Evolutionary conservation across 225 moss, liverwort and hornwort species (phyloP).

Genomic region (Polytrichum commune): DNA sequence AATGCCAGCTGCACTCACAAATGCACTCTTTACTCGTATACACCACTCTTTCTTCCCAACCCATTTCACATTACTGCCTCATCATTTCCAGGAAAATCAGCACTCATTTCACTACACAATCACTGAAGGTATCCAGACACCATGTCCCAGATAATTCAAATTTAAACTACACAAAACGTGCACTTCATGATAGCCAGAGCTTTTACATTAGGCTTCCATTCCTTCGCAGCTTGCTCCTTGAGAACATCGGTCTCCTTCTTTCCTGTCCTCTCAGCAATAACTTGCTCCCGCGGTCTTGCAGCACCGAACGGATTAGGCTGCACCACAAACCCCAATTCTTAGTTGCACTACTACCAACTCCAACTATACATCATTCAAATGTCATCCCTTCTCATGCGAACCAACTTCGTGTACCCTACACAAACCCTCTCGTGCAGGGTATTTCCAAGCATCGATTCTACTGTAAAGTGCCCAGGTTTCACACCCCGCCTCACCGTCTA

Average conservation of each 20-base stretch:
- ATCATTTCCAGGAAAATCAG: too few relatives aligned
- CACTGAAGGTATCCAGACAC: too few relatives aligned
- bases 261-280: constrained; percentile 94
- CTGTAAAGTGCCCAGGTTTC: neutral
- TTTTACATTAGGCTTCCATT: constrained; percentile 97
- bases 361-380: neutral
- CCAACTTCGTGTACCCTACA: neutral
- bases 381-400: neutral
- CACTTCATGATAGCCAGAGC: too few relatives aligned
- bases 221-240: constrained; percentile 89
- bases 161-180: too few relatives aligned
- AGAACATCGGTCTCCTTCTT: constrained; percentile 94
- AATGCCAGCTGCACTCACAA: too few relatives aligned
- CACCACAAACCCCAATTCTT: constrained; percentile 2
- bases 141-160: too few relatives aligned
- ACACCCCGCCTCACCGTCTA: neutral
- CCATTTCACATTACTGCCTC: too few relatives aligned
- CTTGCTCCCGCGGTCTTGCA: constrained; percentile 98
- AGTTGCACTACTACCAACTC: neutral
- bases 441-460: too few relatives aligned
- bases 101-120: too few relatives aligned
- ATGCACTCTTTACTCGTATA: too few relatives aligned
- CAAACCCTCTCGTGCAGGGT: neutral
- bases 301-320: constrained; percentile 99
- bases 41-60: too few relatives aligned